Percentiles rank a stretch among this genome's conserved stretches.
Evolutionary conservation across 768 basidiomycete genomes (phyloP).

Genomic region (Mycena pura): DNA sequence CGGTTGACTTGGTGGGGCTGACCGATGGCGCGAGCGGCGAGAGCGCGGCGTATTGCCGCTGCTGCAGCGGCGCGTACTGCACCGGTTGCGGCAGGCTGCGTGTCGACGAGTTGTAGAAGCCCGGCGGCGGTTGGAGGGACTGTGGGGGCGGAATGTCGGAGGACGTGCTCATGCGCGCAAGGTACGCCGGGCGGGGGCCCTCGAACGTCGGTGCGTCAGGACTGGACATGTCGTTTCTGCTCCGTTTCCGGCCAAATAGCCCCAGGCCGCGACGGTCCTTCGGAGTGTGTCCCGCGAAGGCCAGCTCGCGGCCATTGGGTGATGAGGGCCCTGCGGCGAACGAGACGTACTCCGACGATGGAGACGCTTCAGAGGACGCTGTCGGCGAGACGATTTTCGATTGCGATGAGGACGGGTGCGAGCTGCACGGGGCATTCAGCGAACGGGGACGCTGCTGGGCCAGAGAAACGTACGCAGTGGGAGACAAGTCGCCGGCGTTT

Average conservation of each 20-base stretch:
- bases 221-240: not conserved
- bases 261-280: not conserved
- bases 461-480: not conserved
- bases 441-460: not conserved
- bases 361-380: conserved; percentile 1
- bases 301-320: conserved; percentile 19
- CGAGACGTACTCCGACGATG: conserved; percentile 20
- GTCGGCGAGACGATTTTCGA: not conserved
- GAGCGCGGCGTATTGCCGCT: not conserved
- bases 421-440: not conserved
- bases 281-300: conserved; percentile 12
- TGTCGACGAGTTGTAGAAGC: not conserved
- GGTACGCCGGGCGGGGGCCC: not conserved
- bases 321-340: conserved; percentile 11
- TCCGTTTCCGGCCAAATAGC: conserved; percentile 21
- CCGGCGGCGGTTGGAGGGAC: not conserved
- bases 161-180: conserved; percentile 15
- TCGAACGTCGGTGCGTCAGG: not conserved
- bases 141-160: conserved; percentile 4
- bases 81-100: conserved; percentile 10
- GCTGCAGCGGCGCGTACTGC: not conserved
- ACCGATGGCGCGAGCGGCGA: conserved; percentile 11
- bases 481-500: conserved; percentile 1
- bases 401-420: not conserved
- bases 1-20: not conserved